These are phyloP conservation scores for Geotrichum histeridarum DNA, from an alignment of 1,139 yeast species.

Conservation along the genomic window DNA sequence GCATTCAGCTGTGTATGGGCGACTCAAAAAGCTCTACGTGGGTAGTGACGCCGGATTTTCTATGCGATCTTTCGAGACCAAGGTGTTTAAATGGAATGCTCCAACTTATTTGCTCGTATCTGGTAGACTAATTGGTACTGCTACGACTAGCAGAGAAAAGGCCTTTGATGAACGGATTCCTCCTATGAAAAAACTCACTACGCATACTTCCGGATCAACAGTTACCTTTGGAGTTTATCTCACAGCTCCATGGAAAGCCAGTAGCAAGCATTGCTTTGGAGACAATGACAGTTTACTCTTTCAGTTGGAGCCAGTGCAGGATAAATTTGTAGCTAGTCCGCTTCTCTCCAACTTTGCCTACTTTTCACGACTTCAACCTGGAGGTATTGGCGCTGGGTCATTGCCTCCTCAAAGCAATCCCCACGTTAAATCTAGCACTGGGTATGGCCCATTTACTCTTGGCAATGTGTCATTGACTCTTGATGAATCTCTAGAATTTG, in stretches of 20 bases:
- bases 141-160: conserved; percentile 23
- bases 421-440: conserved; percentile 9
- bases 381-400: conserved; percentile 80
- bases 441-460: conserved; percentile 21
- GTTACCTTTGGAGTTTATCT: conserved; percentile 60
- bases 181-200: conserved; percentile 23
- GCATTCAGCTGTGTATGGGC: conserved; percentile 25
- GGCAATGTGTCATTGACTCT: conserved; percentile 78
- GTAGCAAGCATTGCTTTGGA: conserved; percentile 72
- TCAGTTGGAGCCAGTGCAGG: conserved; percentile 62
- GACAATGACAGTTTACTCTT: conserved; percentile 50
- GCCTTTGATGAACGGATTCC: conserved; percentile 28
- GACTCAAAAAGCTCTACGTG: conserved; percentile 58
- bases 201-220: conserved; percentile 14
- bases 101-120: conserved; percentile 68
- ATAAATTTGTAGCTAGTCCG: conserved; percentile 41
- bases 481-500: conserved; percentile 75
- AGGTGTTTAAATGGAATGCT: conserved; percentile 85
- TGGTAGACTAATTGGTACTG: conserved; percentile 44
- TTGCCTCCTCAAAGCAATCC: conserved; percentile 29
- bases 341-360: conserved; percentile 31
- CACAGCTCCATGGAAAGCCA: conserved; percentile 68
- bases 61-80: conserved; percentile 77
- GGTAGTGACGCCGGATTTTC: conserved; percentile 82
- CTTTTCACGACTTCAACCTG: conserved; percentile 39